Percentiles rank a stretch among this genome's conserved stretches.
These are phyloP conservation scores for Eucalyptus shirleyi DNA, from an alignment of 345 rosid species.

Conservation along the genomic window DNA sequence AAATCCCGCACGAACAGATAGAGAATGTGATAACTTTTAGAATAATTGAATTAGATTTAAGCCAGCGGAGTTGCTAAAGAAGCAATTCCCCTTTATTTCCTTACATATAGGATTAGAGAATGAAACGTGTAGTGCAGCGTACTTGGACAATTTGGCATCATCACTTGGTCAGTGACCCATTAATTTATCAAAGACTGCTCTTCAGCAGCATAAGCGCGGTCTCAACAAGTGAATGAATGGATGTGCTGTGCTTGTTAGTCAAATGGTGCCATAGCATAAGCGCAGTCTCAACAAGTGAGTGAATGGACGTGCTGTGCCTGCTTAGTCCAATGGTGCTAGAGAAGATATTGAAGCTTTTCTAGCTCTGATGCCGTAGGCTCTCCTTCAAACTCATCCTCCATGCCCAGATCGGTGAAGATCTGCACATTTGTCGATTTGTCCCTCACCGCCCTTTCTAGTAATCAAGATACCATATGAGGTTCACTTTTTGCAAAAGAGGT, in stretches of 20 bases:
- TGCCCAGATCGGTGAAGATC: constrained; percentile 23
- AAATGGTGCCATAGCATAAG: too few relatives aligned
- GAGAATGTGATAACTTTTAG: too few relatives aligned
- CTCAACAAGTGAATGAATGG: constrained; percentile 41
- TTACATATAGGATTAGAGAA: neutral
- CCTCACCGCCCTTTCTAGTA: constrained; percentile 46
- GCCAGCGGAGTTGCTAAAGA: too few relatives aligned
- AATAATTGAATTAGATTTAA: too few relatives aligned
- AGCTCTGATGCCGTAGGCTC: constrained; percentile 66
- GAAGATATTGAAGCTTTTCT: constrained; percentile 64
- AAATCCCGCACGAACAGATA: too few relatives aligned
- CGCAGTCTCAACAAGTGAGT: constrained; percentile 28
- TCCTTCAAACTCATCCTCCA: constrained; percentile 42
- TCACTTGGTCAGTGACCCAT: neutral
- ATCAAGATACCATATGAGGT: neutral
- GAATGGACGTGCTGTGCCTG: constrained; percentile 49
- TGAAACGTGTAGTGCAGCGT: neutral
- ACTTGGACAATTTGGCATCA: neutral
- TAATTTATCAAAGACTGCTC: neutral
- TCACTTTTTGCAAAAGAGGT: neutral
- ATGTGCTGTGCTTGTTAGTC: too few relatives aligned
- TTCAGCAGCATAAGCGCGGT: neutral
- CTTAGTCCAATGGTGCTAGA: constrained; percentile 59
- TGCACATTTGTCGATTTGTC: constrained; percentile 10
- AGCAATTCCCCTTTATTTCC: too few relatives aligned